Base-by-base conservation (phyloP, 192 early-diverging fungal species). In the Mortierella antarctica region DNA sequence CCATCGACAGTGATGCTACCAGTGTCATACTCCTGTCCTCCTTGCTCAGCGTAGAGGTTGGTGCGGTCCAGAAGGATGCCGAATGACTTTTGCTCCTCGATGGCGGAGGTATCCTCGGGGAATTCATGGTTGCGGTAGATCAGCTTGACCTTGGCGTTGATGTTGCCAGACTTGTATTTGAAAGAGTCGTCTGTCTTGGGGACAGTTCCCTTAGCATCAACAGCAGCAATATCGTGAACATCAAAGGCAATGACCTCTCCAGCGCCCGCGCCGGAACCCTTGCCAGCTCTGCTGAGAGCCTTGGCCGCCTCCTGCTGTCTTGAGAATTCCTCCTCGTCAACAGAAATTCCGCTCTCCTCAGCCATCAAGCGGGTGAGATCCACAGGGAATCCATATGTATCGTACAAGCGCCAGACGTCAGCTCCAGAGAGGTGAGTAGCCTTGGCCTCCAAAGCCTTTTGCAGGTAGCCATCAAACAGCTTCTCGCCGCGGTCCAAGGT, bases 341-440 rank as follows among this genome's bases (percentile, higher is more conserved):
- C 92, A 15, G 65, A 65, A 57, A 98, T 83, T 11, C 93, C 95
- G 78, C 91, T 92, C 82, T 99, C 98, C 85, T 99, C 96, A n/a
- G 98, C 96, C 96, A 99, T 98, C 58, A 99, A 82, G 55, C 95
- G 93, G 12, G 98, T 99, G 57, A 99, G 88, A 82, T 99, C 98
- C 2, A 97, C 95, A 6, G 98, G 98, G 91, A 99, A 99, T 42
- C 98, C 98, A 81, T 96, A 99, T 14, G 98, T 99, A 75, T 98
- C 98, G 70, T 99, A 99, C 81, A 99, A 83, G n/a, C 95, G 89
- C 96, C 96, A 99, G 11, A 95, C 98, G 83, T 96, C 95, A 52
- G 88, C 89, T 44, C 98, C 98, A 21, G 92, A 89, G 44, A 99
- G 88, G 14, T 86, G 80, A 6, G 57, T 89, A 46, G 85, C 67